Conservation (phyloP, 2,329 filamentous ascomycete genomes). For the Parastagonospora avenae region DNA sequence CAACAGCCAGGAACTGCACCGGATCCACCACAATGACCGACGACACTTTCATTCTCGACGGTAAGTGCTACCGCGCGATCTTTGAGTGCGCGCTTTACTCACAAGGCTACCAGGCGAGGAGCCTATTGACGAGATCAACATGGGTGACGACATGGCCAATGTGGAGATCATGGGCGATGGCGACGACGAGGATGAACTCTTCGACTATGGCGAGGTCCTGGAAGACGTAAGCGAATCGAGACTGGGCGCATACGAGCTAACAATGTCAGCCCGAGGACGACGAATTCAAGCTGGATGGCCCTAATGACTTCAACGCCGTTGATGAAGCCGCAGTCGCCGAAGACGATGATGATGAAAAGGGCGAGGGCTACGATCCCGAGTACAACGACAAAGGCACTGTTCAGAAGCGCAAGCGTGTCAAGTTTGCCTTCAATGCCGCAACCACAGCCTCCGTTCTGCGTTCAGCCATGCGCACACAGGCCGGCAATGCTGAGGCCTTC, state of each 20-base stretch:
- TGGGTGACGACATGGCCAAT: constrained; percentile 8
- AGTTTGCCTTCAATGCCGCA: not conserved
- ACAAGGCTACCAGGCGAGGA: constrained; percentile 11
- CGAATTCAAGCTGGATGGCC: constrained; percentile 25
- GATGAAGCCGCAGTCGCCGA: constrained; percentile 4
- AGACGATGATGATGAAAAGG: constrained; percentile 7
- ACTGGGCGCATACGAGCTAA: constrained; percentile 2
- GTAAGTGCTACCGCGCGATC: constrained; percentile 7
- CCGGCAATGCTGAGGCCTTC: constrained; percentile 22
- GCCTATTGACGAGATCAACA: constrained; percentile 5
- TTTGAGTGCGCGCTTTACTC: not conserved
- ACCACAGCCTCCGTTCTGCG: constrained; percentile 2
- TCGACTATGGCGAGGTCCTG: constrained; percentile 3
- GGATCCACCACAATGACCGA: constrained; percentile 16
- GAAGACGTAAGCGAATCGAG: constrained; percentile 8
- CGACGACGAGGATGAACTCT: constrained; percentile 9
- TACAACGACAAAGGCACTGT: constrained; percentile 8
- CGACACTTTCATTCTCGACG: constrained; percentile 15
- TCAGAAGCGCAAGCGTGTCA: constrained; percentile 24
- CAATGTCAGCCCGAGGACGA: constrained; percentile 14
- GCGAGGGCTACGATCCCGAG: constrained; percentile 11
- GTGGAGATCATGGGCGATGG: constrained; percentile 8
- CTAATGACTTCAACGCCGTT: constrained; percentile 9
- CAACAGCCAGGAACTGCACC: not conserved
- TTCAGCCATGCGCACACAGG: constrained; percentile 10